Base-by-base conservation (phyloP, 306 rosid species). In the Psophocarpus tetragonolobus region DNA sequence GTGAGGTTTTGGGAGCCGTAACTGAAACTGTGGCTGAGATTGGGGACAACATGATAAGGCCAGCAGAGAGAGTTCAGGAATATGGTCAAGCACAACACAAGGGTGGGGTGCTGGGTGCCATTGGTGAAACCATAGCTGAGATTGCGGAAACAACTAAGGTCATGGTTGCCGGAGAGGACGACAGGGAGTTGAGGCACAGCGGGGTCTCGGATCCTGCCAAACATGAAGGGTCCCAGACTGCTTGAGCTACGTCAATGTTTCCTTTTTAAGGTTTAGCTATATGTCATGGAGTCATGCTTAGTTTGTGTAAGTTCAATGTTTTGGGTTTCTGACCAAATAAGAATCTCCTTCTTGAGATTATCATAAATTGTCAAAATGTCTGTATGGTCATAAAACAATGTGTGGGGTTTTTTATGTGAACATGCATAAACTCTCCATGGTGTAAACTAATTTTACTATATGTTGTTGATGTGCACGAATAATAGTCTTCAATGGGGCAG, bases 41-140 rank as follows among this genome's bases (percentile, higher is more conserved):
- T 20, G 86, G 82, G 9, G 17, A 41, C 2, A 78, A 61, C 15
- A 38, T 82, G 68, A 15, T 74, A 0, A 82, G 54, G 70, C 61
- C 86, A n/a, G 82, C 78, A 0, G 79, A 79, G 57, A 82, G 9
- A 33, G 86, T 70, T 47, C 67, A 73, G 2, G 75, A 53, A 35
- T 41, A 41, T 2, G 53, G 41, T 12, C 77, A 36, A 45, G 38
- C 20, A 9, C 65, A 24, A 66, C 23, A 56, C 38, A 27, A 5
- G 9, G 84, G 77, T 39, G 88, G 89, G 2, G 73, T 88, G 32
- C 20, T 90, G 21, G 89, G 71, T 47, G 96, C 93, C 29, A 80
- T 90, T 64, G 95, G 91, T 0, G 98, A 90, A 57, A 91, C 96
- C 13, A 76, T 89, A 39, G 56, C 51, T 0, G 97, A 90, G 81